These are phyloP conservation scores for Carallia pectinifolia DNA, from an alignment of 345 rosid species.

Conservation along the genomic window DNA sequence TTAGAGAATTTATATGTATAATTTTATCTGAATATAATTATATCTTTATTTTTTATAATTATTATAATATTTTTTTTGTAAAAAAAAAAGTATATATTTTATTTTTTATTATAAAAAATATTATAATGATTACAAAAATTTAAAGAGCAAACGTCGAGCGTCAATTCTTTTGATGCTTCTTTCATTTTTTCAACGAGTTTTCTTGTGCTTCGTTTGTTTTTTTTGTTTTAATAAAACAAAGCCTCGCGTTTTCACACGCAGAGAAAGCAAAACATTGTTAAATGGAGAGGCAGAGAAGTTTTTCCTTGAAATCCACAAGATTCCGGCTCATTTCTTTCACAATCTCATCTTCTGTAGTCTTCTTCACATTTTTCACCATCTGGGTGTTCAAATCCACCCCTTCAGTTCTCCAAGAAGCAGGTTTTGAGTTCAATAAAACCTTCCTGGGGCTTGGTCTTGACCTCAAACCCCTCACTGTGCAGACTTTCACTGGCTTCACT, in stretches of 20 bases:
- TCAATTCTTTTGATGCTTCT: too few relatives aligned
- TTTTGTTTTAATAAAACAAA: not conserved
- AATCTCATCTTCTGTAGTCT: slow-evolving; percentile 54
- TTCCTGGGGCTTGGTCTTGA: slow-evolving; percentile 9
- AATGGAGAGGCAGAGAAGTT: slow-evolving; percentile 88
- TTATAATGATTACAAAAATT: too few relatives aligned
- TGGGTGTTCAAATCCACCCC: slow-evolving; percentile 59
- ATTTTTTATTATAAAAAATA: too few relatives aligned
- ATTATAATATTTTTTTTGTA: too few relatives aligned
- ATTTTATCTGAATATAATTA: too few relatives aligned
- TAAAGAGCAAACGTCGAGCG: too few relatives aligned
- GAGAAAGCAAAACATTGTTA: not conserved
- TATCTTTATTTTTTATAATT: too few relatives aligned
- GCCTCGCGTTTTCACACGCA: not conserved
- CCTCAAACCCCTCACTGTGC: slow-evolving; percentile 28
- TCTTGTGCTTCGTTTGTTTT: not conserved
- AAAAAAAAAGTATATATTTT: too few relatives aligned
- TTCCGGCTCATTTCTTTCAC: slow-evolving; percentile 47
- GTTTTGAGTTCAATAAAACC: slow-evolving; percentile 37
- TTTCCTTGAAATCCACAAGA: slow-evolving; percentile 62
- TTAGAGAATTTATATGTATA: too few relatives aligned
- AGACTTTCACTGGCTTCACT: slow-evolving; percentile 22
- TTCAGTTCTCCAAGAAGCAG: slow-evolving; percentile 35
- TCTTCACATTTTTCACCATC: slow-evolving; percentile 50
- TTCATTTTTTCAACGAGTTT: not conserved